A percentile compares a stretch with the other conserved stretches of the same genome.
These are phyloP conservation scores for Alloteropsis semialata DNA, from an alignment of 176 grass and related monocot genomes.

Conservation along the genomic window DNA sequence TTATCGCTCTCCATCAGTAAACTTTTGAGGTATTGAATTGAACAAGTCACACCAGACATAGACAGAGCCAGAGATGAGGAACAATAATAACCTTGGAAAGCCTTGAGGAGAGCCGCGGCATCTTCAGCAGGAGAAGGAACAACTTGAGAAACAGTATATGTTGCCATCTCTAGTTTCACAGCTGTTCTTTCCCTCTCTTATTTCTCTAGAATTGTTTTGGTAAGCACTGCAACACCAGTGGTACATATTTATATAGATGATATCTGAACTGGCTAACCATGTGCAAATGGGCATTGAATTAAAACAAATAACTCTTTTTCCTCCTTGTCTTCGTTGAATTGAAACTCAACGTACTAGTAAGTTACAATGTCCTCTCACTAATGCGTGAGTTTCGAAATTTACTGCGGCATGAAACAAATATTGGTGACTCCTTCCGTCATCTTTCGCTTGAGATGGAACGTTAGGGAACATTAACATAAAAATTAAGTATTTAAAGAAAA, in stretches of 20 bases:
- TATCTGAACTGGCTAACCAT: background rate
- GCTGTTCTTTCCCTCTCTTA: background rate
- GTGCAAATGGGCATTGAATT: background rate
- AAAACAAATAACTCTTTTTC: background rate
- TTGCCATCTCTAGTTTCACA: constrained; percentile 56
- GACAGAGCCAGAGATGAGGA: background rate
- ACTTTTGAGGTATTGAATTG: too few relatives aligned
- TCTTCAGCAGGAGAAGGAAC: constrained; percentile 71
- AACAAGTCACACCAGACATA: too few relatives aligned
- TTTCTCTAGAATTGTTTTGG: background rate
- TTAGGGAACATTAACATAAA: too few relatives aligned
- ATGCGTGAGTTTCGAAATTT: background rate
- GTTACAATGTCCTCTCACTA: background rate
- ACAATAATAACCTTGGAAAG: constrained; percentile 62
- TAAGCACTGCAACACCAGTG: background rate
- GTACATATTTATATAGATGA: constrained; percentile 28
- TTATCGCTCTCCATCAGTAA: too few relatives aligned
- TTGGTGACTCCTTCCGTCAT: too few relatives aligned
- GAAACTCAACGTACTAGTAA: background rate
- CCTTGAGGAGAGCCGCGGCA: constrained; percentile 67
- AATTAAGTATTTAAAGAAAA: too few relatives aligned
- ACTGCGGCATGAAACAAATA: background rate
- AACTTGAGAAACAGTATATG: constrained; percentile 48
- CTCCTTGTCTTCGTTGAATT: too few relatives aligned
- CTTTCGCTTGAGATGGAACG: too few relatives aligned